Percentiles rank a stretch among this genome's conserved stretches.
These are phyloP conservation scores for Karstenula rhodostoma DNA, from an alignment of 2,329 filamentous ascomycete species.

Conservation along the genomic window DNA sequence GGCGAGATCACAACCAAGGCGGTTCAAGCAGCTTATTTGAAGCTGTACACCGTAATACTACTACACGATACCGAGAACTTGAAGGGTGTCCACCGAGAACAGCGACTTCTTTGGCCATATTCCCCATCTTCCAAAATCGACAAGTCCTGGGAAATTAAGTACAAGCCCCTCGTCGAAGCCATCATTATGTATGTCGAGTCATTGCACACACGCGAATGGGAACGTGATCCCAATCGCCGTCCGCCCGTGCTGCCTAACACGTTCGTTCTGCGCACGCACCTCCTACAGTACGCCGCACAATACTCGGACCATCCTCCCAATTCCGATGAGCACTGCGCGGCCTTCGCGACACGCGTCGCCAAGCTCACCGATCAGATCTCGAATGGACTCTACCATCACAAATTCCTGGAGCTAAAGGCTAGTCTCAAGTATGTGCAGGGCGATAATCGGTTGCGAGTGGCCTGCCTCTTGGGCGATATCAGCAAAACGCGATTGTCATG, in stretches of 20 bases:
- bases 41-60: conserved; percentile 25
- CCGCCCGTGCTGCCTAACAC: conserved; percentile 36
- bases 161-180: conserved; percentile 26
- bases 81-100: conserved; percentile 8
- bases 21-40: conserved; percentile 27
- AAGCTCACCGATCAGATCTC: conserved; percentile 26
- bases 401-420: conserved; percentile 18
- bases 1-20: conserved; percentile 21
- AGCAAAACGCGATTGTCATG: conserved; percentile 30
- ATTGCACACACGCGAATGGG: conserved; percentile 33
- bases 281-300: conserved; percentile 34
- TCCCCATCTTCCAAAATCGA: not conserved
- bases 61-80: conserved; percentile 17
- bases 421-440: conserved; percentile 17
- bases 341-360: conserved; percentile 26
- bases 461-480: conserved; percentile 32
- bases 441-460: conserved; percentile 24
- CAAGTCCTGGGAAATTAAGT: conserved; percentile 23
- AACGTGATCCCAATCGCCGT: conserved; percentile 23
- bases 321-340: conserved; percentile 24
- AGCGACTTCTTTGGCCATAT: conserved; percentile 1
- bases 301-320: not conserved
- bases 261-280: conserved; percentile 32
- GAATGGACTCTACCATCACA: conserved; percentile 27
- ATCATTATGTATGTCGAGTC: conserved; percentile 29